Percentiles rank a stretch among this genome's conserved stretches.
Evolutionary conservation across 345 rosid genomes (phyloP).

Genomic region (Turritis glabra): DNA sequence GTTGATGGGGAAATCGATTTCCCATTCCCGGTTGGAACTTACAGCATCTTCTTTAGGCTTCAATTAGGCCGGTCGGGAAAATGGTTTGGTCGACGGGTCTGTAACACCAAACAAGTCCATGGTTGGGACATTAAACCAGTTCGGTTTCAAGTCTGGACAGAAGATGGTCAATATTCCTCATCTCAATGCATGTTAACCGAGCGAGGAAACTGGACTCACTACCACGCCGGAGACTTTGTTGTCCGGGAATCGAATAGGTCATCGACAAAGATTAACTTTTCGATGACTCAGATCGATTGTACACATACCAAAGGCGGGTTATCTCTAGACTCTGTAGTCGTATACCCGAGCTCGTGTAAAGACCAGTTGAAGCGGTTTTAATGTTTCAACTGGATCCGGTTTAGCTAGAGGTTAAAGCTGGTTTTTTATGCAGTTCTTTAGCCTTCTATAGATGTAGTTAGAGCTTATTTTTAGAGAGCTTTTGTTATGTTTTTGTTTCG

Average conservation of each 20-base stretch:
- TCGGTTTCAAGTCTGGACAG: constrained; percentile 86
- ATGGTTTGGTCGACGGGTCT: constrained; percentile 70
- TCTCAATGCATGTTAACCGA: constrained; percentile 68
- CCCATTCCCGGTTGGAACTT: constrained; percentile 77
- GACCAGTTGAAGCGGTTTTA: constrained; percentile 36
- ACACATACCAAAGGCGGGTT: constrained; percentile 98
- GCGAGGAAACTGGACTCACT: constrained; percentile 73
- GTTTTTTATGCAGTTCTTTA: constrained; percentile 25
- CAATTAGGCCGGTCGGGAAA: constrained; percentile 62
- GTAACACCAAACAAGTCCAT: constrained; percentile 75
- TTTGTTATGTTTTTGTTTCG: neutral
- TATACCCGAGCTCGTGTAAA: constrained; percentile 61
- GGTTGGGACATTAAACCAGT: constrained; percentile 94
- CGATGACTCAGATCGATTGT: constrained; percentile 97
- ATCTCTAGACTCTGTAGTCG: constrained; percentile 74
- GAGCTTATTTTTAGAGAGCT: neutral
- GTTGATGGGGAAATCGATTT: constrained; percentile 89
- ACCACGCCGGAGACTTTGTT: constrained; percentile 79
- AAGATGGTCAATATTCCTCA: constrained; percentile 74
- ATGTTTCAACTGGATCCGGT: constrained; percentile 5
- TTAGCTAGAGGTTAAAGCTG: constrained; percentile 34
- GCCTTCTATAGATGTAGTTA: constrained; percentile 23
- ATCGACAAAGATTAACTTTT: constrained; percentile 63
- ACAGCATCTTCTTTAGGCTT: constrained; percentile 82
- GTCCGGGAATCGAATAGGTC: constrained; percentile 42